phyloP scores from a whole-genome alignment of 2,329 filamentous ascomycete species.

The Monosporascus cannonballus region DNA sequence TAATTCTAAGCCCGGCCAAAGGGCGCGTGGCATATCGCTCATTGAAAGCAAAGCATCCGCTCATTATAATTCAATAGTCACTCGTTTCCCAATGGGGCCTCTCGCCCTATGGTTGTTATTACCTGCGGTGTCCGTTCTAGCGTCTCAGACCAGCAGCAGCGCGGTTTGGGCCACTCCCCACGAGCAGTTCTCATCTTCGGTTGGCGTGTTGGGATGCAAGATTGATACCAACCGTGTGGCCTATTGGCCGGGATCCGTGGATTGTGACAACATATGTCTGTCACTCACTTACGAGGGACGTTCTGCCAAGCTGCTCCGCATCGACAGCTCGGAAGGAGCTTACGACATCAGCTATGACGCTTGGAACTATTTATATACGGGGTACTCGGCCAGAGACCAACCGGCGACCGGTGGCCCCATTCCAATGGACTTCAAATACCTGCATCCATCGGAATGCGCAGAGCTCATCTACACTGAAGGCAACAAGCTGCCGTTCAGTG shows the following conservation, averaged over 20 bases:
- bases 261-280: slow-evolving; percentile 53
- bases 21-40: background rate
- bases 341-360: slow-evolving; percentile 55
- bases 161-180: slow-evolving; percentile 45
- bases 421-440: slow-evolving; percentile 43
- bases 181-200: slow-evolving; percentile 48
- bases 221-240: slow-evolving; percentile 55
- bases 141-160: slow-evolving; percentile 7
- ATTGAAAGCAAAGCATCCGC: background rate
- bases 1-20: background rate
- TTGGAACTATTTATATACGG: slow-evolving; percentile 52
- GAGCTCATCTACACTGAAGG: slow-evolving; percentile 42
- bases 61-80: background rate
- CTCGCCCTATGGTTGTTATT: background rate
- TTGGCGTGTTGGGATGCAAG: slow-evolving; percentile 55
- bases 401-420: slow-evolving; percentile 45
- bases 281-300: slow-evolving; percentile 43
- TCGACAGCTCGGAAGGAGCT: slow-evolving; percentile 50
- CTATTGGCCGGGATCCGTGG: slow-evolving; percentile 49
- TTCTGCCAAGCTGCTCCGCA: slow-evolving; percentile 49
- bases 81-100: background rate
- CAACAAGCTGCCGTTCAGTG: slow-evolving; percentile 47
- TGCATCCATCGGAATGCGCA: slow-evolving; percentile 41
- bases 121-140: background rate
- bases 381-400: slow-evolving; percentile 38